Evolutionary conservation across 2,329 filamentous ascomycete genomes (phyloP), one percentile per base, ranked within the genome.

Genomic region (Byssothecium circinans): DNA sequence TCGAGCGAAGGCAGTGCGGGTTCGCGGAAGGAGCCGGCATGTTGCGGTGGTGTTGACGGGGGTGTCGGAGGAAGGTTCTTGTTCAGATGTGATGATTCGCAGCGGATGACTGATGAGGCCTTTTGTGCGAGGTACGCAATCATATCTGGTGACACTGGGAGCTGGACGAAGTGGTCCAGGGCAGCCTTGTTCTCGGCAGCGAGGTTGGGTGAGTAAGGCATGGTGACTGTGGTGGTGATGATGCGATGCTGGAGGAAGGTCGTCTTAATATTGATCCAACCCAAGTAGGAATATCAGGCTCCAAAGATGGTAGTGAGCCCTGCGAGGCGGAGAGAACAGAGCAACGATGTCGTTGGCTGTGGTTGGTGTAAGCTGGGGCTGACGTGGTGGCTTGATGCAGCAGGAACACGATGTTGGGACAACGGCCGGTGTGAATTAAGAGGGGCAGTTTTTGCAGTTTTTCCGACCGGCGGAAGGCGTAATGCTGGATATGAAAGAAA

Each of bases 111-210:
- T 66, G 86, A 82, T 65, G 79, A 78, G 49, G 89, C 88, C 65
- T 88, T 89, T 49, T 79, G 74, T 55, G 89, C 87, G 50, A 94
- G 82, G 74, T 89, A 89, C 50, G 77, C 71, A 62, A 94, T 87
- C 89, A 94, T 94, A 45, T 86, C 80, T 60, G 80, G 80, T 65
- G 80, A 84, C 55, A 94, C 89, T 8, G 86, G 85, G 60, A 82
- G 81, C 74, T 87, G 89, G 75, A 94, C 82, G 70, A 94, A 92
- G 64, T 88, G 82, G 64, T 91, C 87, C 56, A 94, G 80, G 41
- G 89, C 89, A 44, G 81, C 81, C 70, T 85, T 82, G 77, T 91
- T 91, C 72, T 81, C 73, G 51, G 69, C 62, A 19, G 58, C 57
- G 65, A 73, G 60, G 62, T 70, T 62, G 68, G 62, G 60, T 61